Base-by-base conservation (phyloP, 78 protist genomes). In the Cavenderia fasciculata region DNA sequence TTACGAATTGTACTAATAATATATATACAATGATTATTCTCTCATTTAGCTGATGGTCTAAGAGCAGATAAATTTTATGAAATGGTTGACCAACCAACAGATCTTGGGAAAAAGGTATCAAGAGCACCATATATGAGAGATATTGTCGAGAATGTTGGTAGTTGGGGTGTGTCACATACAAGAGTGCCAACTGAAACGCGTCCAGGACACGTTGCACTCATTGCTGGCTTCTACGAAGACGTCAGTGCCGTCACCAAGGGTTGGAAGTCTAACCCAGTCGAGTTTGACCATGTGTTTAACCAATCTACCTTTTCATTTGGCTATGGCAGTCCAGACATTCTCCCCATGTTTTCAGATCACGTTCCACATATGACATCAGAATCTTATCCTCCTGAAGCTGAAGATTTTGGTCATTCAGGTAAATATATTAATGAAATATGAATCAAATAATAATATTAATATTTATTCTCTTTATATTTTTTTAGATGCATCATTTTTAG, bases 141-240 rank as follows among this genome's bases (percentile, higher is more conserved):
- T 33, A 66, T 94, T 68, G 16, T 88, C 36, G 90, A 75, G 65
- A 29, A 52, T 7, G 25, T 23, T 18, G 95, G 94, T 16, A 1
- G 70, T 1, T 95, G 88, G 92, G 98, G 98, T 29, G 92, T 97
- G 2, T 57, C 94, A 34, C 98, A 96, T 49, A 95, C 98, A 2
- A 71, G 97, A 14, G 96, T 97, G 16, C 98, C 98, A 27, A 97
- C 98, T 12, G 98, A 97, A 51, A 94, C 98, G 2, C 63, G 98
- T 43, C 98, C 98, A 6, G 94, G 98, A 10, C 98, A 97, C 56
- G 97, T 95, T 5, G 96, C 98, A 33, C 16, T 97, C 87, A 68
- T 94, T 21, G 97, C 97, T 6, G 98, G 98, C 23, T 76, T 97
- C 71, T 97, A 95, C 44, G 98, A 97, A 63, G 98, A 97, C 72